Evolutionary conservation across 768 basidiomycete genomes (phyloP), one percentile per base, ranked within the genome.

Genomic region (Pisolithus marmoratus): DNA sequence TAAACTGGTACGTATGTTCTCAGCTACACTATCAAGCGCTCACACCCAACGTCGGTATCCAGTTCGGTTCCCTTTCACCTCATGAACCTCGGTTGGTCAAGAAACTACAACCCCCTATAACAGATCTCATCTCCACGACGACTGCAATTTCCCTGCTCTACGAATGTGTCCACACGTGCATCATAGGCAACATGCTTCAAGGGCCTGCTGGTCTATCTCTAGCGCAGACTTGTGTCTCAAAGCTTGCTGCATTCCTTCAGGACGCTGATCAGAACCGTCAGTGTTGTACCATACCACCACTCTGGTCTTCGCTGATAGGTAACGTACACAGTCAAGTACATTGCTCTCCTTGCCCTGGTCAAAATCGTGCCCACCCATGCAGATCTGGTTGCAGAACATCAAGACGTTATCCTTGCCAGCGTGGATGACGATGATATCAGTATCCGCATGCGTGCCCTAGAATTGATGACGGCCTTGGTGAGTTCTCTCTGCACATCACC

Each of bases 81-180:
- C 76, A 89, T 56, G 95, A 99, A 68, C 90, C 91, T 20, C 86
- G 96, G 19, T 74, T 99, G 31, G 93, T 96, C 54, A 90, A 87
- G 71, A 99, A 99, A 69, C 78, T 98, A 29, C 85, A 94, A 55
- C 84, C 88, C 8, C 96, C 94, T 1, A 89, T 99, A 54, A 96
- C 93, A 0, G 89, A 94, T 52, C 82, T 99, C 49, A 99, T 99
- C 50, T 88, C 91, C 0, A 96, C 90, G 0, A 98, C 96, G 0
- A 84, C 90, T 3, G 96, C 96, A 1, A 94, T 98, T 37, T 97
- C 94, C 22, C 74, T 99, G 22, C 72, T 99, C 14, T 99, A 98
- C 65, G 96, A 99, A 73, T 99, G 96, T 67, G 95, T 99, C 1
- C 89, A 94, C 59, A 98, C 96, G 0, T 97, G 93, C 60, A 98